phyloP scores from a whole-genome alignment of 139 green algal genomes.

The Chlorella sp. region DNA sequence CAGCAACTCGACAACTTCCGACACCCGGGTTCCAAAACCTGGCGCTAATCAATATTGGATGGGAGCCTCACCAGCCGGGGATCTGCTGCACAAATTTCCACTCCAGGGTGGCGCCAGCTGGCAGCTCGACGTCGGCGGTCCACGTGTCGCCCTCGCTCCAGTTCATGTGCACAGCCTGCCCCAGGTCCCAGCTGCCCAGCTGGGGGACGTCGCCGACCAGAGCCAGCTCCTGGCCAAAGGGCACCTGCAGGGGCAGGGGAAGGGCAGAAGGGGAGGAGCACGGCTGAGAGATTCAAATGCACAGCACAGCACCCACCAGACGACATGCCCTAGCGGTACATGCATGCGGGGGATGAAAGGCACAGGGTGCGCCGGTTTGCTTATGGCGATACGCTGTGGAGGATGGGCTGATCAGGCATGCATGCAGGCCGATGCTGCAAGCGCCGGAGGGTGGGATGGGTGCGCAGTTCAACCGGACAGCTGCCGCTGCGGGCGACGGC shows the following conservation, averaged over 20 bases:
- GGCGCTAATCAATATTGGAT: no score
- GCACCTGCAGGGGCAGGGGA: not conserved
- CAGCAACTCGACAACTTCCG: no score
- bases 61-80: not conserved
- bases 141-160: slow-evolving; percentile 11
- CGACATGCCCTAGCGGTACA: no score
- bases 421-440: not conserved
- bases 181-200: slow-evolving; percentile 1
- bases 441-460: no score
- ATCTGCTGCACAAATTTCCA: slow-evolving; percentile 13
- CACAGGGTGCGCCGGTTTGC: not conserved
- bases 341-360: no score
- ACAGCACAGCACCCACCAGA: not conserved
- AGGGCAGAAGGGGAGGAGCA: not conserved
- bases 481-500: not conserved
- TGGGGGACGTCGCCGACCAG: not conserved
- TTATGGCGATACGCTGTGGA: not conserved
- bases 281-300: not conserved
- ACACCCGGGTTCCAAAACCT: no score
- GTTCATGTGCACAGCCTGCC: not conserved
- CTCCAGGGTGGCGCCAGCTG: not conserved
- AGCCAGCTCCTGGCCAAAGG: slow-evolving; percentile 10
- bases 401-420: not conserved
- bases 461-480: not conserved
- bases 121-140: not conserved